Percentiles rank a stretch among this genome's conserved stretches.
Evolutionary conservation across 2,329 filamentous ascomycete species (phyloP).

Genomic region (Fusarium algeriense): DNA sequence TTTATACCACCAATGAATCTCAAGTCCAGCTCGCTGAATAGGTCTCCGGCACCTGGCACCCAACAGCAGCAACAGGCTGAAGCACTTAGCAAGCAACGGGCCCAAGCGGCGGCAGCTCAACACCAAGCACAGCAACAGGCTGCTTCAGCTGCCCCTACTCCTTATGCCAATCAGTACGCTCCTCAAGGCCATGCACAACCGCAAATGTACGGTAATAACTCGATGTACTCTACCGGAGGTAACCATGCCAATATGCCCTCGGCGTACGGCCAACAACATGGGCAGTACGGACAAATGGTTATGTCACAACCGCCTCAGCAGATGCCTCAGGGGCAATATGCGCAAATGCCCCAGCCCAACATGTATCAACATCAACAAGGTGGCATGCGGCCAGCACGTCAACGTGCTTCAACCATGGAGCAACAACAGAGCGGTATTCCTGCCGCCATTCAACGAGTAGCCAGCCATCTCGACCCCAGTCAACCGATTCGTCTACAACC

Average conservation of each 20-base stretch:
- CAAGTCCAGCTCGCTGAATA: conserved; percentile 85
- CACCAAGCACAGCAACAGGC: conserved; percentile 73
- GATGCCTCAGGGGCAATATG: conserved; percentile 75
- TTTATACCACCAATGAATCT: conserved; percentile 98
- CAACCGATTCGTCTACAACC: conserved; percentile 94
- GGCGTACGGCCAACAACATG: conserved; percentile 80
- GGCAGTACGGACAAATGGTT: conserved; percentile 79
- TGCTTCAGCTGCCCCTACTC: conserved; percentile 74
- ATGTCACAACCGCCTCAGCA: conserved; percentile 76
- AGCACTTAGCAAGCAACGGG: conserved; percentile 91
- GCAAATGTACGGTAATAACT: conserved; percentile 84
- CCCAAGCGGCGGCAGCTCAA: conserved; percentile 61
- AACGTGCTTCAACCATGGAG: conserved; percentile 96
- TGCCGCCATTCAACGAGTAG: conserved; percentile 90
- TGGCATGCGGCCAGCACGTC: conserved; percentile 78
- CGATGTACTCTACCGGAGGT: conserved; percentile 77
- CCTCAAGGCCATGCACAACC: conserved; percentile 64
- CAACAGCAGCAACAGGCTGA: conserved; percentile 97
- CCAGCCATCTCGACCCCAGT: conserved; percentile 94
- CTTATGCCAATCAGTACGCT: conserved; percentile 69
- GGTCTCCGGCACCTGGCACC: conserved; percentile 91
- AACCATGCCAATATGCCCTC: conserved; percentile 68
- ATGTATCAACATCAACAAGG: conserved; percentile 76
- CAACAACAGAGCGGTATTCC: conserved; percentile 94
- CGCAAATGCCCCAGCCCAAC: conserved; percentile 61